Percentiles rank a stretch among this genome's conserved stretches.
Evolutionary conservation across 2,329 filamentous ascomycete species (phyloP).

Genomic region (Ustulina deusta): DNA sequence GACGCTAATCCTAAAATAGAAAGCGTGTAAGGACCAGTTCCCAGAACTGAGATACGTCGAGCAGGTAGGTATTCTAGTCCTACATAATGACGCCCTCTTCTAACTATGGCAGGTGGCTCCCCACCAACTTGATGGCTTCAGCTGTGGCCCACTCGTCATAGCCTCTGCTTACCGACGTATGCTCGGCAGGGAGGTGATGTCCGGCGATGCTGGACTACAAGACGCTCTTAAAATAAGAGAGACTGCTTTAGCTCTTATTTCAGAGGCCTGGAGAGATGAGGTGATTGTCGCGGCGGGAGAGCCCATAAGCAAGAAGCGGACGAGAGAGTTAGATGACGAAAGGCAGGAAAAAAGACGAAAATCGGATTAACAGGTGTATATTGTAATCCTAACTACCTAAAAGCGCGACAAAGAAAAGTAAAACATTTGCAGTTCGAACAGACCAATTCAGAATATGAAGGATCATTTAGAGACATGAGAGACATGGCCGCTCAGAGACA

Average conservation of each 20-base stretch:
- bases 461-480: conserved; percentile 17
- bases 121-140: background rate
- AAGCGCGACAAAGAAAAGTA: too few relatives aligned
- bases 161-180: conserved; percentile 12
- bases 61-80: background rate
- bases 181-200: conserved; percentile 7
- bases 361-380: conserved; percentile 9
- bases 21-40: background rate
- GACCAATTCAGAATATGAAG: too few relatives aligned
- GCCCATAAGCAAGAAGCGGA: background rate
- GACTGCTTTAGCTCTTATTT: conserved; percentile 11
- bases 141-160: conserved; percentile 7
- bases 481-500: conserved; percentile 15
- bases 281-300: conserved; percentile 9
- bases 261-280: conserved; percentile 14
- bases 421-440: too few relatives aligned
- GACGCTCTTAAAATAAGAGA: conserved; percentile 1
- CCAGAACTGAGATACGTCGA: background rate
- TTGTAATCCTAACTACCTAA: conserved; percentile 12
- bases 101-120: background rate
- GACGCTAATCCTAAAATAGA: background rate
- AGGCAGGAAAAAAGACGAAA: conserved; percentile 12
- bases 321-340: conserved; percentile 1
- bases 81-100: background rate
- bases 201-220: background rate